Evolutionary conservation across 2,329 filamentous ascomycete species (phyloP).

Genomic region (Rhynchosporium secalis): DNA sequence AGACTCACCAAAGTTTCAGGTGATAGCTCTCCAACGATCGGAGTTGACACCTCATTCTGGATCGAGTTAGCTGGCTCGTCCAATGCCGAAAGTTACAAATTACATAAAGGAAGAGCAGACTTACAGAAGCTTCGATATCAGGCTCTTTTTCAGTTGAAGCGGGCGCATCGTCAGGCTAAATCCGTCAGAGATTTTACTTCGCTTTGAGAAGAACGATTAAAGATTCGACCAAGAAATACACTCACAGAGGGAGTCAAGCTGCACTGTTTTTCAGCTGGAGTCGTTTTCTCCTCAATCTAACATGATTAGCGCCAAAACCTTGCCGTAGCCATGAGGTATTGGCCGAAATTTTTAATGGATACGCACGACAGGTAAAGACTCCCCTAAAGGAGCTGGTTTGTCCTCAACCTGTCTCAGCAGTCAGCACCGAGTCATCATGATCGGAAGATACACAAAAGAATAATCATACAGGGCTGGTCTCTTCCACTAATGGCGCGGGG

Average conservation of each 20-base stretch:
- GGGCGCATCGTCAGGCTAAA: neutral
- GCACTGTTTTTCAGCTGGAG: neutral
- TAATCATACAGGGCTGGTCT: neutral
- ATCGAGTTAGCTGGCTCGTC: neutral
- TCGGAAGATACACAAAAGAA: neutral
- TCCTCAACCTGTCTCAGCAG: slow-evolving; percentile 10
- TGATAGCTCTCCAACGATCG: neutral
- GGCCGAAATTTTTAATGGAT: neutral
- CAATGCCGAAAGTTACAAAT: neutral
- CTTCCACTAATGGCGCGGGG: neutral
- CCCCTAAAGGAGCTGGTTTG: neutral
- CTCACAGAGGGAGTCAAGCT: neutral
- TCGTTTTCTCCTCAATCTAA: slow-evolving; percentile 6
- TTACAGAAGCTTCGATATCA: neutral
- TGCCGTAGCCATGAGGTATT: neutral
- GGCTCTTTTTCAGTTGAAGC: neutral
- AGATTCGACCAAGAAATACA: neutral
- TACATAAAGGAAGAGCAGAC: neutral
- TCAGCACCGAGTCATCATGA: neutral
- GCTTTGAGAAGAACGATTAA: neutral
- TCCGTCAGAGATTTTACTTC: neutral
- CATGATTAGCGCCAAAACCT: neutral
- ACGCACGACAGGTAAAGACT: slow-evolving; percentile 10
- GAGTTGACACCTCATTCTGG: neutral
- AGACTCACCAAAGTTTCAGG: neutral